Evolutionary conservation across 2,329 filamentous ascomycete species (phyloP).

Genomic region (Exserohilum rostratum): DNA sequence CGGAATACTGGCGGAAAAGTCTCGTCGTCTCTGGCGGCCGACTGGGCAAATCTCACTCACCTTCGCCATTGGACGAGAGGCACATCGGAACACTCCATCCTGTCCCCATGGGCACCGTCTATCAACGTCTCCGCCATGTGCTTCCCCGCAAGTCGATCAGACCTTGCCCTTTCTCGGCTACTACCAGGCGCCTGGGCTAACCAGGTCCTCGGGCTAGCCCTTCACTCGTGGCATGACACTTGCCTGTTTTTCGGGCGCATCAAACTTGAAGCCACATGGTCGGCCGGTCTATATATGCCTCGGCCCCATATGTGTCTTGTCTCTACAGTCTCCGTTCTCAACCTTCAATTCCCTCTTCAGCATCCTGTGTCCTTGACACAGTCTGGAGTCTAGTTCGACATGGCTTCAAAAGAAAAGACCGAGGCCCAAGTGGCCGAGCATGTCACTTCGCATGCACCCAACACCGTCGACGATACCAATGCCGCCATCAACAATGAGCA

Average conservation of each 20-base stretch:
- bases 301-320: constrained; percentile 4
- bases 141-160: constrained; percentile 27
- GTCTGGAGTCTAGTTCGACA: constrained; percentile 7
- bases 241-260: background rate
- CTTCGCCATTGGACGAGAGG: constrained; percentile 17
- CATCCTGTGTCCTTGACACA: background rate
- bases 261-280: background rate
- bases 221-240: constrained; percentile 9
- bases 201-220: constrained; percentile 18
- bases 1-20: constrained; percentile 26
- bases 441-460: constrained; percentile 19
- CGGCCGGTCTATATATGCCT: constrained; percentile 15
- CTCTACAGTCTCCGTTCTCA: background rate
- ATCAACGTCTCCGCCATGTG: constrained; percentile 12
- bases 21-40: constrained; percentile 8
- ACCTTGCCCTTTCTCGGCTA: constrained; percentile 18
- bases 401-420: constrained; percentile 22
- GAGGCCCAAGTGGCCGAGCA: constrained; percentile 28
- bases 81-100: constrained; percentile 14
- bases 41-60: constrained; percentile 5
- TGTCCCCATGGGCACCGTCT: constrained; percentile 25
- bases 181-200: constrained; percentile 17
- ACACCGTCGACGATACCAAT: constrained; percentile 23
- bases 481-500: constrained; percentile 50
- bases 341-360: background rate